Percentiles rank a stretch among this genome's conserved stretches.
These are phyloP conservation scores for Salix udensis DNA, from an alignment of 345 rosid species.

Conservation along the genomic window DNA sequence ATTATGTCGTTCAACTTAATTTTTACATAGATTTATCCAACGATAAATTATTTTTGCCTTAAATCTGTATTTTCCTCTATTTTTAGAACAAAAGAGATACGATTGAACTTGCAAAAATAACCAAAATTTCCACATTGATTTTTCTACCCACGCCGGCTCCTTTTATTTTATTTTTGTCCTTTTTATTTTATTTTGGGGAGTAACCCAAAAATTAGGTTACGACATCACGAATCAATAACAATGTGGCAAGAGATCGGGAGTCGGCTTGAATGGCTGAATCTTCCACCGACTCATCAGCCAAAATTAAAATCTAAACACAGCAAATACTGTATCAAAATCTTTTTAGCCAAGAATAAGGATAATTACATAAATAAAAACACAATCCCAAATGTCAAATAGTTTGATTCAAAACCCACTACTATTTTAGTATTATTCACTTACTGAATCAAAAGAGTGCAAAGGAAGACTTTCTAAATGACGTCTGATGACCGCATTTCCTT, in stretches of 20 bases:
- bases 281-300: conserved; percentile 76
- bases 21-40: no score
- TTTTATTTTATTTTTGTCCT: no score
- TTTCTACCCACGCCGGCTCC: no score
- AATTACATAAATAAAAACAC: background rate
- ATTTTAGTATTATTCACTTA: conserved; percentile 28
- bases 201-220: no score
- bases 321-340: background rate
- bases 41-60: no score
- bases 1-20: no score
- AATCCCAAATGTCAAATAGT: background rate
- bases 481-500: conserved; percentile 68
- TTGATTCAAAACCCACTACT: background rate
- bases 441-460: conserved; percentile 49
- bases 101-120: no score
- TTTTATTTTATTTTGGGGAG: no score
- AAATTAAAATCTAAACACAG: conserved; percentile 54
- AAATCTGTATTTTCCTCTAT: no score
- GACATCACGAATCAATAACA: conserved; percentile 46
- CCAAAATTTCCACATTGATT: no score
- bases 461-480: conserved; percentile 79
- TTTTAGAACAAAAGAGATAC: no score
- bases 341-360: background rate
- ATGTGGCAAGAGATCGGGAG: conserved; percentile 73
- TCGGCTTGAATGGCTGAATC: conserved; percentile 84